These are phyloP conservation scores for Cladosporium sp. DNA, from an alignment of 2,329 filamentous ascomycete genomes.

Conservation along the genomic window DNA sequence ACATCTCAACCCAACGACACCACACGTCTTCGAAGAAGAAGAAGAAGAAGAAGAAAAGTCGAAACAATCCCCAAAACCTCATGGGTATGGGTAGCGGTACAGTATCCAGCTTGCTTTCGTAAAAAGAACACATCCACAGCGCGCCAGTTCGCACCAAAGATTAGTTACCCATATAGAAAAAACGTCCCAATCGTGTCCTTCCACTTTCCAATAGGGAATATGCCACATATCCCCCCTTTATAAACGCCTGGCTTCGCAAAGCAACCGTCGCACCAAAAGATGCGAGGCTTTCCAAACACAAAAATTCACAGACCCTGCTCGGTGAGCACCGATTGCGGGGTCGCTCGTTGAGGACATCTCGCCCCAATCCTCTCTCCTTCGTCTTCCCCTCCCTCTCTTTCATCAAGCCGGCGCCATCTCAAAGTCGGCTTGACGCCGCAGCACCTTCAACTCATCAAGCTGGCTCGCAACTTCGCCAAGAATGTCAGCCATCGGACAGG, in stretches of 20 bases:
- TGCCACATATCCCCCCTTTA: neutral
- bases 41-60: neutral
- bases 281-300: neutral
- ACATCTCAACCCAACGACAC: neutral
- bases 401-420: slow-evolving; percentile 25
- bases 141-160: neutral
- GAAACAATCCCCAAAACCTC: neutral
- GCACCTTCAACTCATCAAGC: slow-evolving; percentile 63
- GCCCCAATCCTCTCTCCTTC: neutral
- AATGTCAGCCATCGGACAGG: slow-evolving; percentile 75
- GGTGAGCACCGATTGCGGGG: neutral
- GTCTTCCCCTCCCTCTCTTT: neutral
- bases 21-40: neutral
- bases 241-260: slow-evolving; percentile 17
- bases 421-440: slow-evolving; percentile 47
- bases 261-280: neutral
- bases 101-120: neutral
- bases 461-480: slow-evolving; percentile 63
- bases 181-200: neutral
- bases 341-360: neutral
- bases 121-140: neutral
- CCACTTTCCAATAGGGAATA: neutral
- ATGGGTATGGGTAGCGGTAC: neutral
- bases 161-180: neutral
- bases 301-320: neutral